phyloP scores from a whole-genome alignment of 768 basidiomycete species.

The Lactarius sanguifluus region DNA sequence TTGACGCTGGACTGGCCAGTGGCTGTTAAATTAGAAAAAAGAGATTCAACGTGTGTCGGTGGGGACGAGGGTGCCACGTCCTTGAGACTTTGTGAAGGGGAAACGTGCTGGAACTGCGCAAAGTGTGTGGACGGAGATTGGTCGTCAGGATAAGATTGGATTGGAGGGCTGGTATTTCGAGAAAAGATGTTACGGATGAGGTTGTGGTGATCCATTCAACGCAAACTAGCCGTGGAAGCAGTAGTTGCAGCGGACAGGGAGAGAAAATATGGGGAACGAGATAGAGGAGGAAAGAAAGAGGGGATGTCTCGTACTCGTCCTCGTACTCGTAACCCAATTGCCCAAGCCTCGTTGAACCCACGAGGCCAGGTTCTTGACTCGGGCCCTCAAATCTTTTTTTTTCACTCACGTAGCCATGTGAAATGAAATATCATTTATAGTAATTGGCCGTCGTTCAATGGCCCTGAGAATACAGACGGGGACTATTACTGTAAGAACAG shows the following conservation, averaged over 20 bases:
- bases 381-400: slow-evolving; percentile 36
- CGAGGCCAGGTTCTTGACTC: slow-evolving; percentile 28
- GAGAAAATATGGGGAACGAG: not conserved
- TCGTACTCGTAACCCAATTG: slow-evolving; percentile 1
- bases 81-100: slow-evolving; percentile 36
- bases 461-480: too few relatives aligned
- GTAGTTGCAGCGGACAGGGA: slow-evolving; percentile 4
- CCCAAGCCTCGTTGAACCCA: slow-evolving; percentile 29
- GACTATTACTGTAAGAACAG: too few relatives aligned
- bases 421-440: too few relatives aligned
- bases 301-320: not conserved
- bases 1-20: slow-evolving; percentile 41
- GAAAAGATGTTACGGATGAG: slow-evolving; percentile 31
- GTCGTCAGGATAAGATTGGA: slow-evolving; percentile 27
- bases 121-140: slow-evolving; percentile 25
- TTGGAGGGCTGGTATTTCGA: slow-evolving; percentile 28
- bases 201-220: slow-evolving; percentile 28
- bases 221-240: slow-evolving; percentile 13
- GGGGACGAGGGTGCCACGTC: slow-evolving; percentile 47
- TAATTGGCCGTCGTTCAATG: too few relatives aligned
- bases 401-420: not conserved
- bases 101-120: slow-evolving; percentile 36
- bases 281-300: not conserved
- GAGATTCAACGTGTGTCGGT: slow-evolving; percentile 62
- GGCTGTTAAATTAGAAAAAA: slow-evolving; percentile 56